phyloP scores from a whole-genome alignment of 768 basidiomycete genomes.

The Naganishia vishniacii region DNA sequence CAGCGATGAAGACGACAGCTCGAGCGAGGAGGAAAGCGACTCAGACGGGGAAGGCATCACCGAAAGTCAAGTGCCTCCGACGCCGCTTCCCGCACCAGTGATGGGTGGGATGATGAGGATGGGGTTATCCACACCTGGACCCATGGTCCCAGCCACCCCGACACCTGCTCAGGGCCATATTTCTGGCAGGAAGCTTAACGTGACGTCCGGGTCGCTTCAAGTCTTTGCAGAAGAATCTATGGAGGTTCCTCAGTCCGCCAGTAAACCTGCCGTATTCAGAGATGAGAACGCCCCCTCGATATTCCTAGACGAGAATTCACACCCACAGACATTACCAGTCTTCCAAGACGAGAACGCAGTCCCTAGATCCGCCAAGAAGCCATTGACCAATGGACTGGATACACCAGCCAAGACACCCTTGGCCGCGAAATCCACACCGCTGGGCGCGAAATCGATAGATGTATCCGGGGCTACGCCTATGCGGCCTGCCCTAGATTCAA shows the following conservation, averaged over 20 bases:
- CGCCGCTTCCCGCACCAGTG: constrained; percentile 37
- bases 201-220: constrained; percentile 3
- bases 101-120: constrained; percentile 27
- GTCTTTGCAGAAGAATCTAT: constrained; percentile 24
- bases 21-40: constrained; percentile 42
- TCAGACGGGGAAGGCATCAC: constrained; percentile 29
- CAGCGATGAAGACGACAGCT: constrained; percentile 31
- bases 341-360: constrained; percentile 34
- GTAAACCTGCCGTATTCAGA: constrained; percentile 21
- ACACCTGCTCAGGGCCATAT: constrained; percentile 44
- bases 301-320: constrained; percentile 39
- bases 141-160: constrained; percentile 47
- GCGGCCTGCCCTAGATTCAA: not conserved
- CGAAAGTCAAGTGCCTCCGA: constrained; percentile 32
- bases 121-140: constrained; percentile 36
- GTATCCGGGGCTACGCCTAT: not conserved
- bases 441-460: constrained; percentile 1
- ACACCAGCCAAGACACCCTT: constrained; percentile 37
- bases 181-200: constrained; percentile 22
- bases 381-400: constrained; percentile 20
- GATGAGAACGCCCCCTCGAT: constrained; percentile 26
- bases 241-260: not conserved
- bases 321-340: constrained; percentile 29
- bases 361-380: constrained; percentile 17
- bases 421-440: constrained; percentile 6